These are phyloP conservation scores for Kockovaella imperatae DNA, from an alignment of 768 basidiomycete species.

Conservation along the genomic window DNA sequence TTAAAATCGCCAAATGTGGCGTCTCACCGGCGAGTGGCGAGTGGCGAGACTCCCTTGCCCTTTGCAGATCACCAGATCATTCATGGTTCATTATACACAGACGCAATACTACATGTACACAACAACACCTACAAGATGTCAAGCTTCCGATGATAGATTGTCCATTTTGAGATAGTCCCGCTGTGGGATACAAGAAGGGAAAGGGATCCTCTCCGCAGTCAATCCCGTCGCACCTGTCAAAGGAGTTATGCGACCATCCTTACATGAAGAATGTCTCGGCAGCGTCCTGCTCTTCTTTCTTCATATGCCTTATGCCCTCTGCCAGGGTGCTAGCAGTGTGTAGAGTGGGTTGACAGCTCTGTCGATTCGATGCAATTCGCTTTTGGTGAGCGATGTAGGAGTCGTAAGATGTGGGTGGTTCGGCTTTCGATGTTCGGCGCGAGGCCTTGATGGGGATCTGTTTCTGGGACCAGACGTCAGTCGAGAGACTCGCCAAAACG, in stretches of 20 bases:
- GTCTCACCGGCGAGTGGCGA: no score
- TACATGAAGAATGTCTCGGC: conserved; percentile 40
- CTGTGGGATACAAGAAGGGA: no score
- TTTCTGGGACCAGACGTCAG: not conserved
- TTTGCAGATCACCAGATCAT: no score
- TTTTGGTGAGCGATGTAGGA: conserved; percentile 25
- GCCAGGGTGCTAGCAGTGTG: conserved; percentile 23
- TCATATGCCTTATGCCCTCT: conserved; percentile 11
- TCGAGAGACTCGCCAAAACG: not conserved
- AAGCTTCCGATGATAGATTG: not conserved
- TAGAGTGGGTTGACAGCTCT: conserved; percentile 26
- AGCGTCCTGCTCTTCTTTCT: conserved; percentile 31
- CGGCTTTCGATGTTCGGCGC: conserved; percentile 2
- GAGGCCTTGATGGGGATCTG: conserved; percentile 3
- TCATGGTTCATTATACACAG: no score
- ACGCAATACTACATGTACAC: not conserved
- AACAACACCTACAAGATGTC: not conserved
- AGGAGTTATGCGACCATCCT: not conserved
- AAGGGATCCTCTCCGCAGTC: no score
- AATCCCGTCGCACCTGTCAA: no score
- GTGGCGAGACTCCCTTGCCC: no score
- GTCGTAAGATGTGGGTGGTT: conserved; percentile 30
- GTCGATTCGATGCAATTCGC: conserved; percentile 19
- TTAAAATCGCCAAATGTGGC: no score
- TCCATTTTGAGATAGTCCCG: no score